Percentiles rank a stretch among this genome's conserved stretches.
phyloP scores from a whole-genome alignment of 1,139 yeast species.

The Scheffersomyces lignicola region DNA sequence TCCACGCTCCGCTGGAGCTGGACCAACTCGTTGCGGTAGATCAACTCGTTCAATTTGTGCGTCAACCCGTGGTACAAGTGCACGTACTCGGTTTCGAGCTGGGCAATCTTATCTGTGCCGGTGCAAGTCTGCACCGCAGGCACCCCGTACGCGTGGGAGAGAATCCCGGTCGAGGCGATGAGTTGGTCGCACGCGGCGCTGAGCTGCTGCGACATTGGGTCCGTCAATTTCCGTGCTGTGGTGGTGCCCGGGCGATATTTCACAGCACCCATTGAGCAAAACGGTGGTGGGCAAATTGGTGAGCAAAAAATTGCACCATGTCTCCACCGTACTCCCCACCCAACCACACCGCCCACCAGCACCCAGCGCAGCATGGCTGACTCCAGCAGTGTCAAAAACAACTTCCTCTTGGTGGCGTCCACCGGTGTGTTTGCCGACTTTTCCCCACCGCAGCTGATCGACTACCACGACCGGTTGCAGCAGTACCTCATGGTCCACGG shows the following conservation, averaged over 20 bases:
- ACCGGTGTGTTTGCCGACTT: slow-evolving; percentile 39
- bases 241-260: not conserved
- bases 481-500: slow-evolving; percentile 29
- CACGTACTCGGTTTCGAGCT: slow-evolving; percentile 23
- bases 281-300: slow-evolving; percentile 4
- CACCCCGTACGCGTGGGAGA: slow-evolving; percentile 29
- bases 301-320: no score
- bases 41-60: slow-evolving; percentile 26
- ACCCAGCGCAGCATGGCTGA: slow-evolving; percentile 8
- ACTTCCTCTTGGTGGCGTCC: slow-evolving; percentile 24
- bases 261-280: slow-evolving; percentile 1
- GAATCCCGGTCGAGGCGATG: slow-evolving; percentile 20
- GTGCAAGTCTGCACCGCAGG: slow-evolving; percentile 15
- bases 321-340: no score
- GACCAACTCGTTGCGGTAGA: slow-evolving; percentile 27
- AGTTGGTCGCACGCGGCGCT: slow-evolving; percentile 22
- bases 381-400: slow-evolving; percentile 20
- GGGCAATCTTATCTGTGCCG: slow-evolving; percentile 9
- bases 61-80: slow-evolving; percentile 21
- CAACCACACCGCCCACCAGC: not conserved
- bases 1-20: slow-evolving; percentile 16
- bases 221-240: slow-evolving; percentile 1
- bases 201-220: slow-evolving; percentile 22
- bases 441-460: slow-evolving; percentile 32
- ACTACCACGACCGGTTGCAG: slow-evolving; percentile 32